phyloP scores from a whole-genome alignment of 208 protist species.

The Novymonas esmeraldas region DNA sequence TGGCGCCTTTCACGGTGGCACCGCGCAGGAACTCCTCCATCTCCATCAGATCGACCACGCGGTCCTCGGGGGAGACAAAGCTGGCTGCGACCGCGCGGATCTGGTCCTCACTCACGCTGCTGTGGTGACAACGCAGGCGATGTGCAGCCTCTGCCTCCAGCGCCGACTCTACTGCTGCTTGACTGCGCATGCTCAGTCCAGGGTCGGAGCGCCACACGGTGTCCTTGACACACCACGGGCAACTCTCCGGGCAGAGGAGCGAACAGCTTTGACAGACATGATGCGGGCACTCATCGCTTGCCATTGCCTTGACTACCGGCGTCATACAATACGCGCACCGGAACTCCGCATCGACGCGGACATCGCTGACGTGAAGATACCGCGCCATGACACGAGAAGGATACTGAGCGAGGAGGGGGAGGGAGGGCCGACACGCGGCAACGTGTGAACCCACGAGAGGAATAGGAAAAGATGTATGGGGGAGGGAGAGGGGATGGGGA shows the following conservation, averaged over 20 bases:
- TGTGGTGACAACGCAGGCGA: not conserved
- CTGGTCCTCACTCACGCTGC: slow-evolving; percentile 3
- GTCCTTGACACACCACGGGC: slow-evolving; percentile 6
- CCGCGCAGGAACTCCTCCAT: not conserved
- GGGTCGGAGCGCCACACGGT: not conserved
- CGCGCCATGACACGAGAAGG: slow-evolving; percentile 1
- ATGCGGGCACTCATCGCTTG: not conserved
- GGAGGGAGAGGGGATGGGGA: too few relatives aligned
- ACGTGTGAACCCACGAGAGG: not conserved
- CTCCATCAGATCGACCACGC: slow-evolving; percentile 1
- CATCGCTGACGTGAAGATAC: slow-evolving; percentile 9
- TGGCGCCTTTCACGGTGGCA: slow-evolving; percentile 1
- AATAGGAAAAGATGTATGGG: too few relatives aligned
- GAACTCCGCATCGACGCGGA: slow-evolving; percentile 10
- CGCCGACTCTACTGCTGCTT: slow-evolving; percentile 1
- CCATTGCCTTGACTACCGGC: slow-evolving; percentile 9
- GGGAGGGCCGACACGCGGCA: not conserved
- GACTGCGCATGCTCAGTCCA: not conserved
- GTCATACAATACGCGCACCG: slow-evolving; percentile 14
- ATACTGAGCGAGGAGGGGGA: too few relatives aligned
- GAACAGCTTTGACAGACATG: slow-evolving; percentile 5
- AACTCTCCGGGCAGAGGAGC: not conserved
- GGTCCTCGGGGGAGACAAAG: slow-evolving; percentile 6
- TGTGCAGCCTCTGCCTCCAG: not conserved
- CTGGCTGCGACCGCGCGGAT: slow-evolving; percentile 1